Evolutionary conservation across 2,329 filamentous ascomycete species (phyloP).

Genomic region (Metarhizium brunneum): DNA sequence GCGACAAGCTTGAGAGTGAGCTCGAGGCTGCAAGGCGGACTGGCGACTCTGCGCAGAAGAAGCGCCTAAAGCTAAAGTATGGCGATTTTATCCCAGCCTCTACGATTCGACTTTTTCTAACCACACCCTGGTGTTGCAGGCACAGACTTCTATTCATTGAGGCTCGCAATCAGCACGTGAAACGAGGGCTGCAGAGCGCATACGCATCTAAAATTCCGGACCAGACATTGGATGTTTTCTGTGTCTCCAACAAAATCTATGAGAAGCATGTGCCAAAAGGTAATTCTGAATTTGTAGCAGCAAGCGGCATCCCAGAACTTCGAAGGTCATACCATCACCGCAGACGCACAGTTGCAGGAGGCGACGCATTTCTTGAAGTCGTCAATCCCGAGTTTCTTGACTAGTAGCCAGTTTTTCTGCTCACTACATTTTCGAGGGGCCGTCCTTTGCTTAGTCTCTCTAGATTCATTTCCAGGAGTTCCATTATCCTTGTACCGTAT

Average conservation of each 20-base stretch:
- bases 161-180: slow-evolving; percentile 21
- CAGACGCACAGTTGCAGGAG: slow-evolving; percentile 20
- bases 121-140: slow-evolving; percentile 8
- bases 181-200: slow-evolving; percentile 13
- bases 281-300: slow-evolving; percentile 15
- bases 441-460: slow-evolving; percentile 25
- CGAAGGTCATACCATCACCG: slow-evolving; percentile 21
- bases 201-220: slow-evolving; percentile 16
- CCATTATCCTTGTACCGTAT: slow-evolving; percentile 31
- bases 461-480: slow-evolving; percentile 34
- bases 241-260: slow-evolving; percentile 25
- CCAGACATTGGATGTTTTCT: slow-evolving; percentile 21
- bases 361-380: slow-evolving; percentile 20
- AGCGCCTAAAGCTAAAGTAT: slow-evolving; percentile 15
- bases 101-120: neutral
- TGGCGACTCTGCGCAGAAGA: slow-evolving; percentile 13
- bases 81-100: neutral
- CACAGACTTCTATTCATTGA: slow-evolving; percentile 19
- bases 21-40: slow-evolving; percentile 15
- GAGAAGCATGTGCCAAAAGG: slow-evolving; percentile 21
- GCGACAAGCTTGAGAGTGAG: slow-evolving; percentile 17
- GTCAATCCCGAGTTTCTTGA: slow-evolving; percentile 16
- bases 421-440: slow-evolving; percentile 31
- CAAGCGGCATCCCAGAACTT: slow-evolving; percentile 22
- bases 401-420: slow-evolving; percentile 19